Conservation (phyloP, 1,139 yeast genomes). For the Candida neerlandica region DNA sequence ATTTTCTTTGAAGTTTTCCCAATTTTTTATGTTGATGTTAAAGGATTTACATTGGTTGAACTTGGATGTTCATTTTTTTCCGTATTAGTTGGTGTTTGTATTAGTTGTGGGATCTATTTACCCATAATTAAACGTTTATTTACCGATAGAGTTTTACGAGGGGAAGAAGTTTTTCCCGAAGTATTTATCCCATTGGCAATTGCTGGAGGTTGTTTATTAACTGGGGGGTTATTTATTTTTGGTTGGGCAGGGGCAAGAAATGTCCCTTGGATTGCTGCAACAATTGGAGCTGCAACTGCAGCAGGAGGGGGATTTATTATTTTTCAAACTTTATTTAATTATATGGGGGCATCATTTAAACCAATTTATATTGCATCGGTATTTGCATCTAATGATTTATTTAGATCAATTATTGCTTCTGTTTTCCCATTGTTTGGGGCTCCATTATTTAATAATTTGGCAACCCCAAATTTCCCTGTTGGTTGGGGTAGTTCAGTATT, state of each 20-base stretch:
- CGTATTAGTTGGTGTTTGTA: conserved; percentile 22
- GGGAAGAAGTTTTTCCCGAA: conserved; percentile 57
- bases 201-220: conserved; percentile 30
- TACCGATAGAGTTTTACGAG: conserved; percentile 29
- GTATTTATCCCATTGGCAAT: conserved; percentile 56
- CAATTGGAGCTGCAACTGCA: conserved; percentile 32
- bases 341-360: conserved; percentile 62
- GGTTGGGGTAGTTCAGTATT: conserved; percentile 70
- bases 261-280: conserved; percentile 36
- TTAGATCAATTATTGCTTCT: conserved; percentile 32
- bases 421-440: conserved; percentile 34
- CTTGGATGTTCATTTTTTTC: conserved; percentile 27
- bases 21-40: conserved; percentile 26
- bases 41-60: conserved; percentile 30
- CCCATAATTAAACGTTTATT: conserved; percentile 21
- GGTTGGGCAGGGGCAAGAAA: conserved; percentile 33
- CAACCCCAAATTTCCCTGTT: conserved; percentile 37
- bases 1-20: conserved; percentile 41
- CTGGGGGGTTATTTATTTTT: conserved; percentile 34
- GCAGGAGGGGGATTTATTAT: conserved; percentile 32
- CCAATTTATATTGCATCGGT: conserved; percentile 34
- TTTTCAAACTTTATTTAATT: conserved; percentile 44
- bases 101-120: conserved; percentile 27
- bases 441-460: conserved; percentile 49
- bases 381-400: conserved; percentile 33